phyloP scores from a whole-genome alignment of 176 grass and related monocot species.

The Neostapfia colusana region DNA sequence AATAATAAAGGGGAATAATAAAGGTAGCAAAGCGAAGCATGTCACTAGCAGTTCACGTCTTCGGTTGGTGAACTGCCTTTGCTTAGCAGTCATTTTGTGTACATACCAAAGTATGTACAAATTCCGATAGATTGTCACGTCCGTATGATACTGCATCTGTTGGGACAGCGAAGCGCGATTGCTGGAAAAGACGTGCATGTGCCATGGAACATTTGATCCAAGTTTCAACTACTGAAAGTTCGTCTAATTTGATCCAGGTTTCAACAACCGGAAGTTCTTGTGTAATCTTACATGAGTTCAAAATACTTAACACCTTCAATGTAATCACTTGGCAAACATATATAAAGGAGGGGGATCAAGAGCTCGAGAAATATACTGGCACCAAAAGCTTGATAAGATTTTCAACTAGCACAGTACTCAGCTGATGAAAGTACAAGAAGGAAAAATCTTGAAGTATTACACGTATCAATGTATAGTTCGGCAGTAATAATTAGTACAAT shows the following conservation, averaged over 20 bases:
- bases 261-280: background rate
- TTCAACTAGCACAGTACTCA: no score
- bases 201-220: no score
- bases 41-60: slow-evolving; percentile 15
- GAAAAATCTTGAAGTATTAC: background rate
- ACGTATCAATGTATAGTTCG: background rate
- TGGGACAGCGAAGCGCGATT: background rate
- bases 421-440: no score
- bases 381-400: background rate
- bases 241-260: background rate
- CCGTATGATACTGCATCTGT: background rate
- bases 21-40: background rate
- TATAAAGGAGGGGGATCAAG: background rate
- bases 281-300: background rate
- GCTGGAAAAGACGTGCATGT: background rate
- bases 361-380: background rate
- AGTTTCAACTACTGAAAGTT: no score
- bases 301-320: background rate
- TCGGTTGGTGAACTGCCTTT: background rate
- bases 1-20: no score
- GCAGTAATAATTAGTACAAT: slow-evolving; percentile 15
- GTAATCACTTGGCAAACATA: background rate
- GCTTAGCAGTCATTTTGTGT: slow-evolving; percentile 10
- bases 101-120: background rate
- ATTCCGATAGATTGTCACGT: background rate